These are phyloP conservation scores for Zea luxurians DNA, from an alignment of 176 grass and related monocot species.

Conservation along the genomic window DNA sequence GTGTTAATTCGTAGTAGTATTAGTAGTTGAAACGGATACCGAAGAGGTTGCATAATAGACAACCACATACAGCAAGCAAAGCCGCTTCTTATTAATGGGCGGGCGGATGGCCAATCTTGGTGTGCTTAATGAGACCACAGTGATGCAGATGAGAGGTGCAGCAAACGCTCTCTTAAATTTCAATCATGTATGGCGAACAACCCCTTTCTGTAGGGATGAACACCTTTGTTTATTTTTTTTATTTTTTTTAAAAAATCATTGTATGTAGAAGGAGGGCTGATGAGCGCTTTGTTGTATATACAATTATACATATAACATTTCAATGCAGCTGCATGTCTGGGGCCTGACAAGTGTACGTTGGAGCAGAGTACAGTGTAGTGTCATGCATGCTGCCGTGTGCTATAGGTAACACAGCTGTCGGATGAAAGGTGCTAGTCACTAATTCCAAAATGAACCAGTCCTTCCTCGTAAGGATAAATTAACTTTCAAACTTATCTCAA, in stretches of 20 bases:
- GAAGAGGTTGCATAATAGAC: conserved; percentile 6
- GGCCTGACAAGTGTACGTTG: not conserved
- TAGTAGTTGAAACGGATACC: not conserved
- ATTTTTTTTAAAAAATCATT: not conserved
- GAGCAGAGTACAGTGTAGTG: not conserved
- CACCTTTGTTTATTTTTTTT: not conserved
- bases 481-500: too few relatives aligned
- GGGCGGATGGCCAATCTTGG: not conserved
- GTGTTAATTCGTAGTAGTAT: too few relatives aligned
- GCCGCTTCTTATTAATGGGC: too few relatives aligned
- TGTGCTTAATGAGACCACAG: conserved; percentile 34
- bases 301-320: not conserved
- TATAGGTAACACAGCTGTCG: not conserved
- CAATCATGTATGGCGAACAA: not conserved
- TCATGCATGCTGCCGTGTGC: not conserved
- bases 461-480: too few relatives aligned
- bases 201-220: not conserved
- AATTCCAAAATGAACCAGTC: not conserved
- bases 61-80: too few relatives aligned
- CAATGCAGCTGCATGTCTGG: not conserved
- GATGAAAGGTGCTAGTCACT: not conserved
- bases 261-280: not conserved
- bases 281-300: not conserved
- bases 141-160: not conserved
- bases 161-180: not conserved